These are phyloP conservation scores for Chlorella sorokiniana DNA, from an alignment of 139 green algal genomes.

Conservation along the genomic window DNA sequence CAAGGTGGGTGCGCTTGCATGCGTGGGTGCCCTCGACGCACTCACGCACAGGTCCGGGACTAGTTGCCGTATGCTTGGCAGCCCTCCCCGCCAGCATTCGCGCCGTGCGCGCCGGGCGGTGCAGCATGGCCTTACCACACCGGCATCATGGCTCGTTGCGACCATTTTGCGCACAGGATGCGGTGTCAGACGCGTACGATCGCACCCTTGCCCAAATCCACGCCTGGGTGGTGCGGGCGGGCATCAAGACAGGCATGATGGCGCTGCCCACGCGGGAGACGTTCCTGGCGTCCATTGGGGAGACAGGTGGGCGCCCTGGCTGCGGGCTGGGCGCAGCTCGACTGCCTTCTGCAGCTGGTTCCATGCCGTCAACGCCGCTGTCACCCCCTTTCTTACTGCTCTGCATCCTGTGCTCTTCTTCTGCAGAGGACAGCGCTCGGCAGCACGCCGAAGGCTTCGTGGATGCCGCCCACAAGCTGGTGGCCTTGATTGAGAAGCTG, in stretches of 20 bases:
- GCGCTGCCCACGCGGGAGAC: conserved; percentile 58
- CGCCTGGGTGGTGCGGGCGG: conserved; percentile 59
- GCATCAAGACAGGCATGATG: conserved; percentile 67
- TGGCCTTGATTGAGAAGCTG: conserved; percentile 35
- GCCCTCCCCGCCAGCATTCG: no score
- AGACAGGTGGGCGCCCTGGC: conserved; percentile 39
- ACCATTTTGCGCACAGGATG: background rate
- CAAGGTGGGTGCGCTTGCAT: conserved; percentile 5
- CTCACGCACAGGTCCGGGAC: background rate
- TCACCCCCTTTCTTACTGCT: background rate
- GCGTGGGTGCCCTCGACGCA: background rate
- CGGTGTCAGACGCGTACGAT: conserved; percentile 54
- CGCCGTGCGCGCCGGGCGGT: no score
- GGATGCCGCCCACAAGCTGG: conserved; percentile 34
- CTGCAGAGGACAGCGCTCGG: conserved; percentile 41
- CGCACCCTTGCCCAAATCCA: conserved; percentile 60
- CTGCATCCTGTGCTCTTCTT: no score
- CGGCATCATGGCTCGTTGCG: background rate
- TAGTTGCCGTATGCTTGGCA: no score
- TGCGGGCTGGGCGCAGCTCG: background rate
- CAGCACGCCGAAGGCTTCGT: conserved; percentile 45
- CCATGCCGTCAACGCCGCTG: background rate
- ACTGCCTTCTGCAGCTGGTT: background rate
- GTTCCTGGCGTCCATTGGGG: conserved; percentile 63
- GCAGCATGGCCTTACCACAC: no score